These are phyloP conservation scores for Schwanniomyces etchellsii DNA, from an alignment of 1,139 yeast species.

Conservation along the genomic window DNA sequence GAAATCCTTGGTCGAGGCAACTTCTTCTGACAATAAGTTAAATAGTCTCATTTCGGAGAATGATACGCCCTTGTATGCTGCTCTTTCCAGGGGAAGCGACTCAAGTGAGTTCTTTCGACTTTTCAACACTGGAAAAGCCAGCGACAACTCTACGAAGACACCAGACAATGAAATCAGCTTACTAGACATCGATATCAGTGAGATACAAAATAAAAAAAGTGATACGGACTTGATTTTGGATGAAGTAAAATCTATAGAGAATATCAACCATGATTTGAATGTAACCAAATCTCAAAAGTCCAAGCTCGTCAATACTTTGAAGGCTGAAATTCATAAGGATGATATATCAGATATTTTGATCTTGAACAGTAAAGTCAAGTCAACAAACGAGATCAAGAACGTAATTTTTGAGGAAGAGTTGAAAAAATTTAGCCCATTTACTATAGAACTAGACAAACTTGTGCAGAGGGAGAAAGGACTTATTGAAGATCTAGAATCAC, in stretches of 20 bases:
- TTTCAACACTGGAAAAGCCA: slow-evolving; percentile 12
- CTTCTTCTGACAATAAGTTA: slow-evolving; percentile 58
- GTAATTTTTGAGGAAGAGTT: slow-evolving; percentile 68
- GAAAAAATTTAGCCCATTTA: slow-evolving; percentile 69
- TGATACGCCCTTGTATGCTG: slow-evolving; percentile 19
- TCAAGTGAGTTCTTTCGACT: slow-evolving; percentile 27
- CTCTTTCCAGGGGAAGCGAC: slow-evolving; percentile 28
- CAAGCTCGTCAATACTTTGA: slow-evolving; percentile 58
- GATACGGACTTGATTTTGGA: slow-evolving; percentile 18
- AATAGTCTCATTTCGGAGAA: slow-evolving; percentile 28
- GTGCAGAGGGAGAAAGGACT: slow-evolving; percentile 56
- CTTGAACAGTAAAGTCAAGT: slow-evolving; percentile 53
- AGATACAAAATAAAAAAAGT: slow-evolving; percentile 14
- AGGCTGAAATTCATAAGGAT: slow-evolving; percentile 68
- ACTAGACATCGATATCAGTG: slow-evolving; percentile 56
- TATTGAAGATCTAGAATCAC: slow-evolving; percentile 49
- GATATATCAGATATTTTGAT: slow-evolving; percentile 79
- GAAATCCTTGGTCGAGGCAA: slow-evolving; percentile 63
- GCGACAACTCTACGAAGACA: slow-evolving; percentile 7
- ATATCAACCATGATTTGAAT: slow-evolving; percentile 39
- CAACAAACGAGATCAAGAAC: slow-evolving; percentile 52
- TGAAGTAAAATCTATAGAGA: slow-evolving; percentile 40
- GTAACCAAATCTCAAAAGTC: slow-evolving; percentile 53
- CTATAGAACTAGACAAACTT: slow-evolving; percentile 62
- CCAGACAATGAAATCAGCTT: slow-evolving; percentile 39